Evolutionary conservation across 108 stramenopile species (phyloP).

Genomic region (Bacterosira constricta): DNA sequence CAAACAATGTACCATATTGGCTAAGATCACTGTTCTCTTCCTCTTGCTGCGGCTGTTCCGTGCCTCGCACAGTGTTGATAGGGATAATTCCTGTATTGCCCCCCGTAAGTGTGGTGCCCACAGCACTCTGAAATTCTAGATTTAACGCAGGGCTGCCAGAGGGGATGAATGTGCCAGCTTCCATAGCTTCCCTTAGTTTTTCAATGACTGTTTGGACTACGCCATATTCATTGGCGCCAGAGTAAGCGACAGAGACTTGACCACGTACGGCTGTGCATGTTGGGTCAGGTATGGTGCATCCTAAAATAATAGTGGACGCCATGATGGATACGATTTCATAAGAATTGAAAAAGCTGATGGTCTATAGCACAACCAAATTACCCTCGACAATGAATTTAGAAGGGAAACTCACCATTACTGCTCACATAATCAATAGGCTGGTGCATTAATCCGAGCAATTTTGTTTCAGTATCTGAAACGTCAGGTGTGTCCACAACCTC

Average conservation of each 20-base stretch:
- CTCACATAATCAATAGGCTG: conserved; percentile 34
- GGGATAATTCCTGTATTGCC: neutral
- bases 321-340: too few relatives aligned
- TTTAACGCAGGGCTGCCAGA: conserved; percentile 18
- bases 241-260: conserved; percentile 31
- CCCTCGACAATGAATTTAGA: too few relatives aligned
- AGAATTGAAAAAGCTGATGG: too few relatives aligned
- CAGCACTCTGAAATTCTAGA: conserved; percentile 15
- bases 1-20: conserved; percentile 35
- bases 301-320: too few relatives aligned
- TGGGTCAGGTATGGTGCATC: conserved; percentile 19
- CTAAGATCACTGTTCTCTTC: conserved; percentile 21
- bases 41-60: conserved; percentile 1
- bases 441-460: conserved; percentile 18
- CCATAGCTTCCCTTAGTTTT: conserved; percentile 17
- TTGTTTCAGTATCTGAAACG: conserved; percentile 1
- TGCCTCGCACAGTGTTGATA: conserved; percentile 18
- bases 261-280: conserved; percentile 36
- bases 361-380: too few relatives aligned
- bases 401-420: conserved; percentile 9
- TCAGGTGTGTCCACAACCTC: neutral
- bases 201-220: conserved; percentile 11
- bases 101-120: neutral
- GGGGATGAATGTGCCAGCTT: conserved; percentile 21
- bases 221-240: conserved; percentile 39